Percentiles rank a stretch among this genome's conserved stretches.
Evolutionary conservation across 140 eudicot genomes (phyloP).

Genomic region (Senecio squalidus): DNA sequence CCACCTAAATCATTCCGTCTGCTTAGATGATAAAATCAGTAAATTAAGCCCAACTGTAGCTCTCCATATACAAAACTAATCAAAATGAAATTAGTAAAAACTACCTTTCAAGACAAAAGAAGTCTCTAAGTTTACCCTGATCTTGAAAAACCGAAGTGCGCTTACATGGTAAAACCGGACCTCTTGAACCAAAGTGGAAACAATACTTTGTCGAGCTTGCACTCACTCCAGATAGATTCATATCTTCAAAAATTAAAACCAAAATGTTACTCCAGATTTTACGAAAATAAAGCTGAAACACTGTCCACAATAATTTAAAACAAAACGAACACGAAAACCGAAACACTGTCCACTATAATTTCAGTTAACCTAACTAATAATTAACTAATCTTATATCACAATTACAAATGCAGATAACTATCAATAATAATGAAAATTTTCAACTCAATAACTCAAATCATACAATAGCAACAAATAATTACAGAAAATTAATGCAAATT

Average conservation of each 20-base stretch:
- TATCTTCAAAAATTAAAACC: conserved; percentile 12
- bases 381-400: too few species aligned
- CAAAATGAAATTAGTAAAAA: not conserved
- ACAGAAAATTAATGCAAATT: too few species aligned
- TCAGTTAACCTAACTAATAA: too few species aligned
- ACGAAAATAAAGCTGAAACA: too few species aligned
- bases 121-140: conserved; percentile 21
- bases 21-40: conserved; percentile 18
- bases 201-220: conserved; percentile 49
- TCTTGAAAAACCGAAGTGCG: conserved; percentile 26
- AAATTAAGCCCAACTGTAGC: not conserved
- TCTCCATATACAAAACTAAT: conserved; percentile 9
- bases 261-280: not conserved
- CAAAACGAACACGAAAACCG: too few species aligned
- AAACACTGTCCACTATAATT: too few species aligned
- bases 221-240: conserved; percentile 59
- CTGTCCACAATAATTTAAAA: too few species aligned
- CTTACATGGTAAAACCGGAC: conserved; percentile 34
- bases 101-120: conserved; percentile 46
- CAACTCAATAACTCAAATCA: too few species aligned
- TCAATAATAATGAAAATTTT: too few species aligned
- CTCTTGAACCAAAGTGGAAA: conserved; percentile 38
- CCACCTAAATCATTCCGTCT: conserved; percentile 44
- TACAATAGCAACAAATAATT: too few species aligned
- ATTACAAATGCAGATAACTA: too few species aligned